Evolutionary conservation across 2,329 filamentous ascomycete species (phyloP).

Genomic region (Mycosphaerelloides madeirae): DNA sequence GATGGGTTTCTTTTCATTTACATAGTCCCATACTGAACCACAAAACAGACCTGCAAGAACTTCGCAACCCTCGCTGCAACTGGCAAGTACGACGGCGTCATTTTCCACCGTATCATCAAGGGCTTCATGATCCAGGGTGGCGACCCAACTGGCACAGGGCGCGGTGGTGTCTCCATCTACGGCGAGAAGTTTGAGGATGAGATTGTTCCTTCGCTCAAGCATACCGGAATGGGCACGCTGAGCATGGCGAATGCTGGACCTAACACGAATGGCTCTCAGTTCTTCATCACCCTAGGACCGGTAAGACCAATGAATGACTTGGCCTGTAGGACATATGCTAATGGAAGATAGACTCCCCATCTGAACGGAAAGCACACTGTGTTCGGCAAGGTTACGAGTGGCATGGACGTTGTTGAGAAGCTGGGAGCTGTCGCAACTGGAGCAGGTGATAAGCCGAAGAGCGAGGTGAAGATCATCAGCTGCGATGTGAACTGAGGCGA

Average conservation of each 20-base stretch:
- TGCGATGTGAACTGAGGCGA: conserved; percentile 20
- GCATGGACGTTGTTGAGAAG: conserved; percentile 86
- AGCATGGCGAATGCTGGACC: conserved; percentile 94
- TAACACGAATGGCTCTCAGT: conserved; percentile 90
- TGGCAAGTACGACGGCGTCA: conserved; percentile 31
- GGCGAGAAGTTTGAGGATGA: conserved; percentile 86
- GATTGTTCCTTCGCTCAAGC: conserved; percentile 70
- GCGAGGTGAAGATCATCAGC: conserved; percentile 68
- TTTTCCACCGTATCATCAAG: conserved; percentile 56
- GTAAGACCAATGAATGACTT: too few relatives aligned
- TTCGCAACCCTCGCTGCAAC: conserved; percentile 31
- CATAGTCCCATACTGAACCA: background rate
- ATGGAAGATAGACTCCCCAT: conserved; percentile 53
- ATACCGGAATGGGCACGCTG: conserved; percentile 73
- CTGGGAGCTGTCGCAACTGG: conserved; percentile 82
- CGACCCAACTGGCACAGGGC: conserved; percentile 31
- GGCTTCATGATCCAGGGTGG: conserved; percentile 88
- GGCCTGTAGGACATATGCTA: too few relatives aligned
- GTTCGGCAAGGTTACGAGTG: conserved; percentile 82
- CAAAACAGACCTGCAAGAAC: conserved; percentile 31
- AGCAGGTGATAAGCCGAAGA: conserved; percentile 68
- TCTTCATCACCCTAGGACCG: conserved; percentile 72
- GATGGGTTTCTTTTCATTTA: background rate
- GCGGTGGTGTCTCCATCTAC: conserved; percentile 76
- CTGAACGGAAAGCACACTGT: conserved; percentile 88